phyloP scores from a whole-genome alignment of 2,329 filamentous ascomycete species.

The Apiospora rasikravindrae region DNA sequence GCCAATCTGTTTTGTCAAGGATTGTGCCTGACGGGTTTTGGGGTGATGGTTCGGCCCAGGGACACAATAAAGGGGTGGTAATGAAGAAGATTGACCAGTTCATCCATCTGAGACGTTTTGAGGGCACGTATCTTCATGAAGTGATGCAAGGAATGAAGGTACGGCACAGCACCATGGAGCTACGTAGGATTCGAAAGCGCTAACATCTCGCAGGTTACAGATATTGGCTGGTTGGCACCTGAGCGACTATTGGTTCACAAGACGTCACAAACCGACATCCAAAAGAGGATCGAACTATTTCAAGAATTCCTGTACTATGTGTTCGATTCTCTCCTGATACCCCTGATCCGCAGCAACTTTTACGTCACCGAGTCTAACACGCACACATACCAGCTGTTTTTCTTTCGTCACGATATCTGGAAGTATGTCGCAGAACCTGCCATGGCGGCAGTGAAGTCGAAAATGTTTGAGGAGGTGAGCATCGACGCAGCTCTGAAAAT shows the following conservation, averaged over 20 bases:
- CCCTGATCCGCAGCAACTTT: slow-evolving; percentile 85
- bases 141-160: slow-evolving; percentile 79
- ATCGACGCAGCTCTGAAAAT: slow-evolving; percentile 59
- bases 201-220: slow-evolving; percentile 58
- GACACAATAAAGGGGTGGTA: slow-evolving; percentile 66
- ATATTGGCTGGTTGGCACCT: slow-evolving; percentile 75
- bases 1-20: slow-evolving; percentile 73
- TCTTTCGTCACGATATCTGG: slow-evolving; percentile 96
- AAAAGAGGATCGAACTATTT: slow-evolving; percentile 80
- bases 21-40: slow-evolving; percentile 79
- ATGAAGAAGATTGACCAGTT: slow-evolving; percentile 78
- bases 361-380: slow-evolving; percentile 90
- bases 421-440: slow-evolving; percentile 75
- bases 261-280: slow-evolving; percentile 71
- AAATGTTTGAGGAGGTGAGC: slow-evolving; percentile 81
- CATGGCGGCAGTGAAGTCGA: slow-evolving; percentile 67
- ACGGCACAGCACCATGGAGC: slow-evolving; percentile 29
- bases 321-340: slow-evolving; percentile 90
- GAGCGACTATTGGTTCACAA: slow-evolving; percentile 55
- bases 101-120: slow-evolving; percentile 77
- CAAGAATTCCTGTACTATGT: slow-evolving; percentile 89
- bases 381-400: slow-evolving; percentile 84
- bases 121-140: slow-evolving; percentile 80
- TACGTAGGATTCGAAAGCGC: slow-evolving; percentile 24
- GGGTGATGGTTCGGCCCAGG: slow-evolving; percentile 61